Evolutionary conservation across 306 rosid genomes (phyloP), one percentile per base, ranked within the genome.

Genomic region (Erythrophleum fordii): DNA sequence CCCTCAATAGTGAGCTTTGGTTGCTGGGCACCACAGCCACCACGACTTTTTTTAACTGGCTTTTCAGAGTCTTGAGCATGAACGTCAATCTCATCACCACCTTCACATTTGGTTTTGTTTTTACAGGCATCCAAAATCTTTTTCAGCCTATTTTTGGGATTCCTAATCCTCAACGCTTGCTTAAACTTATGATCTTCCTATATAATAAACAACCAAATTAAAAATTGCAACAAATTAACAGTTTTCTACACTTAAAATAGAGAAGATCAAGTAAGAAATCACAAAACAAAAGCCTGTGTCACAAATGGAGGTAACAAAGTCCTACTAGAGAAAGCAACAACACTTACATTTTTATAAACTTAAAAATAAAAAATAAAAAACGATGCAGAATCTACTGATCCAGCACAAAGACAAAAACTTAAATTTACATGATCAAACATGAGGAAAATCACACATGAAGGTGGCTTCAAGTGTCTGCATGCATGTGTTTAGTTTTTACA

Each of bases 1-100:
- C 99, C 99, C 23, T 95, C 99, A 17, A 93, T 93, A 0, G 90
- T 76, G 44, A 95, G 88, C 91, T 95, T 95, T 0, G 99, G 99
- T 83, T 93, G 99, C 88, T 93, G 98, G 67, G 99, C 99, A 82
- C 99, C 99, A 82, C 99, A 95, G 74, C 99, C 99, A 61, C 99
- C 99, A 5, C 96, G 92, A 64, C 97, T 89, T 81, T 93, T 95
- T 75, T 93, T 95, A 41, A 87, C 89, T 3, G 93, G 89, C 72
- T 95, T 93, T n/a, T 95, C 93, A 2, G 89, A 5, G 23, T 91
- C 92, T 83, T 89, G 89, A 79, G 87, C 85, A 65, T 83, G 87
- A 53, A 90, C 87, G 67, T 93, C 97, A 76, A 95, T 86, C 5
- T 95, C 99, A 79, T 95, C 99, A 78, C 99, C 99, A 48, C 99